Evolutionary conservation across 2,329 filamentous ascomycete genomes (phyloP).

Genomic region (Ramularia endophylla): DNA sequence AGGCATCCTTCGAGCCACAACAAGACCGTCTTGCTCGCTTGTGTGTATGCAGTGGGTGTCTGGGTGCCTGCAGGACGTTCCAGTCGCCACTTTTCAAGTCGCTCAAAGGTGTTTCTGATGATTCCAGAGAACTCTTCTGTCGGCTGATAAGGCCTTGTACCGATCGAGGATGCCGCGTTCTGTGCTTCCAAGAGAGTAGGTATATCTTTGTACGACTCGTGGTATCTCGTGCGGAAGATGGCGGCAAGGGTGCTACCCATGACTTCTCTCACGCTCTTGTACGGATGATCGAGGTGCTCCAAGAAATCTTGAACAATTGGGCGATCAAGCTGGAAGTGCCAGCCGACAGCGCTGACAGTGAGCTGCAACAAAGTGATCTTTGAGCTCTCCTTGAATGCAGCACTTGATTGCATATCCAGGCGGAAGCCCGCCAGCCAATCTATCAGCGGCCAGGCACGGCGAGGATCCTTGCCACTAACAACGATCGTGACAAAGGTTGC

Average conservation of each 20-base stretch:
- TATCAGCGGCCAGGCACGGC: conserved; percentile 78
- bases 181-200: conserved; percentile 69
- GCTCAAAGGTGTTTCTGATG: conserved; percentile 68
- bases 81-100: conserved; percentile 80
- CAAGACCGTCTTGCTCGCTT: conserved; percentile 90
- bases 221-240: conserved; percentile 86
- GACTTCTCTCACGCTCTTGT: conserved; percentile 92
- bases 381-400: conserved; percentile 97
- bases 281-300: conserved; percentile 88
- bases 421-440: conserved; percentile 78
- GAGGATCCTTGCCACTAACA: conserved; percentile 81
- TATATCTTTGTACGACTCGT: conserved; percentile 86
- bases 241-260: conserved; percentile 85
- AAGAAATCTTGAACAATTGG: conserved; percentile 88
- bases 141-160: conserved; percentile 75
- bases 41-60: conserved; percentile 89
- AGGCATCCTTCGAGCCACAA: conserved; percentile 91
- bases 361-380: conserved; percentile 91
- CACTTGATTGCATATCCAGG: conserved; percentile 89
- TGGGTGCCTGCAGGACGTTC: conserved; percentile 83
- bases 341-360: conserved; percentile 78
- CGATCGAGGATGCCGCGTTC: conserved; percentile 72
- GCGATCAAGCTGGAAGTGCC: conserved; percentile 90
- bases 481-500: conserved; percentile 87
- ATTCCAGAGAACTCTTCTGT: conserved; percentile 66